A percentile compares a stretch with the other conserved stretches of the same genome.
phyloP scores from a whole-genome alignment of 2,329 filamentous ascomycete species.

The Aspergillus uvarum region DNA sequence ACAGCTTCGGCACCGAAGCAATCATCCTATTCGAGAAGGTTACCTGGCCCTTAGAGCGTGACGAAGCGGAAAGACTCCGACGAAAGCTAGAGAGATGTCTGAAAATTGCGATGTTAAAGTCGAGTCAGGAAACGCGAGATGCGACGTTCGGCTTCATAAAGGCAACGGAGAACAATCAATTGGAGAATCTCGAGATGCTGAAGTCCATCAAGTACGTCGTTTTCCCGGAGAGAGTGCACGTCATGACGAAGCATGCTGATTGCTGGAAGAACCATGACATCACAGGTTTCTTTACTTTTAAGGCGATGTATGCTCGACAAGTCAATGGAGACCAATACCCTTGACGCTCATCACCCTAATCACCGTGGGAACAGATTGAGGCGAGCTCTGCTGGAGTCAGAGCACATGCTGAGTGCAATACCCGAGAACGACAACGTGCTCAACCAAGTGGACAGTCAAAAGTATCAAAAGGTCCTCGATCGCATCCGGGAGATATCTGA shows the following conservation, averaged over 20 bases:
- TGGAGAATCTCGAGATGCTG: conserved; percentile 13
- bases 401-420: conserved; percentile 3
- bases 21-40: conserved; percentile 8
- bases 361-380: conserved; percentile 1
- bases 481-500: conserved; percentile 11
- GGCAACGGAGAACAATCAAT: conserved; percentile 2
- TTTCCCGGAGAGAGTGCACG: background rate
- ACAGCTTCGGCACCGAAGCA: conserved; percentile 1
- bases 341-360: conserved; percentile 10
- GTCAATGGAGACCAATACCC: background rate
- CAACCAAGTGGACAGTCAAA: background rate
- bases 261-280: conserved; percentile 12
- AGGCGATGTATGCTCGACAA: conserved; percentile 9
- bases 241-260: background rate
- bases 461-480: conserved; percentile 1
- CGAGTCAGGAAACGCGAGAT: conserved; percentile 7
- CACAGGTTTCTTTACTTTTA: conserved; percentile 12
- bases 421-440: conserved; percentile 7
- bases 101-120: conserved; percentile 14
- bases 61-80: conserved; percentile 14
- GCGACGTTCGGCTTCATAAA: conserved; percentile 1
- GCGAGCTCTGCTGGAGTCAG: conserved; percentile 6
- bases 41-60: conserved; percentile 14
- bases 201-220: conserved; percentile 12
- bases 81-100: conserved; percentile 10